These are phyloP conservation scores for Erysiphe neolycopersici DNA, from an alignment of 2,329 filamentous ascomycete genomes.

Conservation along the genomic window DNA sequence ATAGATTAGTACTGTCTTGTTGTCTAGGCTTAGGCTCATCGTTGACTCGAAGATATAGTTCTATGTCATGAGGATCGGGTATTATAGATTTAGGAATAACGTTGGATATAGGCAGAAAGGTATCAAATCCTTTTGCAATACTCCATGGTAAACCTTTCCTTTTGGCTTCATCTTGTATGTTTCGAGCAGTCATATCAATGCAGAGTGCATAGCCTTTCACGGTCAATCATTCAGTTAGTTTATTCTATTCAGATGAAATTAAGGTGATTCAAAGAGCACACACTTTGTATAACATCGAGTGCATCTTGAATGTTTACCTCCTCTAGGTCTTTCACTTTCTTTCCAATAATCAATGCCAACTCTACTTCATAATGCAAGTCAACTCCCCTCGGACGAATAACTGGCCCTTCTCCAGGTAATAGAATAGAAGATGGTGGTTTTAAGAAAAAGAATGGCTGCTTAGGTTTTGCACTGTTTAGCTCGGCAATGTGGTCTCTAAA, in stretches of 20 bases:
- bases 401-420: slow-evolving; percentile 47
- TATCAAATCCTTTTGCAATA: slow-evolving; percentile 94
- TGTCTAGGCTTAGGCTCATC: slow-evolving; percentile 46
- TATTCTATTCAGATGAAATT: background rate
- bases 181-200: slow-evolving; percentile 94
- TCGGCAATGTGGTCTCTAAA: slow-evolving; percentile 73
- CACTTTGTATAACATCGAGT: slow-evolving; percentile 57
- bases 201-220: slow-evolving; percentile 52
- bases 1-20: slow-evolving; percentile 69
- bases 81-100: slow-evolving; percentile 59
- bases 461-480: slow-evolving; percentile 63
- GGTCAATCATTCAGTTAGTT: slow-evolving; percentile 3
- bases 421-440: slow-evolving; percentile 80
- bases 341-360: slow-evolving; percentile 70
- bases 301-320: slow-evolving; percentile 50
- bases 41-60: slow-evolving; percentile 71
- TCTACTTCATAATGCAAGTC: slow-evolving; percentile 89
- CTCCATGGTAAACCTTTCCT: slow-evolving; percentile 89
- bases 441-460: slow-evolving; percentile 97
- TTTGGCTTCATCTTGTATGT: slow-evolving; percentile 90
- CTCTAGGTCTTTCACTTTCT: slow-evolving; percentile 48
- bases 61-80: slow-evolving; percentile 64
- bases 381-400: slow-evolving; percentile 59
- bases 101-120: slow-evolving; percentile 69
- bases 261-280: slow-evolving; percentile 5